A percentile compares a stretch with the other conserved stretches of the same genome.
phyloP scores from a whole-genome alignment of 108 stramenopile genomes.

The Stephanodiscus triporus region DNA sequence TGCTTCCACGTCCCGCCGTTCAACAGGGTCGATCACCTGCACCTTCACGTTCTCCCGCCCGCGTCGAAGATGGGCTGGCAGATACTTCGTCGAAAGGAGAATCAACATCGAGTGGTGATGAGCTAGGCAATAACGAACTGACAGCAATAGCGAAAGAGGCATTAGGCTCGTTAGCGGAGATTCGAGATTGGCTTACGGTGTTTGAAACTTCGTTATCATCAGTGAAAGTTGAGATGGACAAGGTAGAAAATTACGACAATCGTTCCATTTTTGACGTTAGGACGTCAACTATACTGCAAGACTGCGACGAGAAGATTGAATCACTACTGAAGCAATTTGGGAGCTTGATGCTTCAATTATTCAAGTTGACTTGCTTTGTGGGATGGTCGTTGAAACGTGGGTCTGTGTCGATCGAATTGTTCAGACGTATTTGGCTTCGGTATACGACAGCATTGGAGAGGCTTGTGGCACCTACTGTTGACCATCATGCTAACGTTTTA shows the following conservation, averaged over 20 bases:
- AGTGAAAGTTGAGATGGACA: conserved; percentile 9
- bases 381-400: conserved; percentile 40
- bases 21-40: too few species aligned
- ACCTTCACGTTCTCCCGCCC: too few species aligned
- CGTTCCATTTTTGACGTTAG: conserved; percentile 21
- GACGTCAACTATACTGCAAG: conserved; percentile 11
- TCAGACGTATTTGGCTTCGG: conserved; percentile 13
- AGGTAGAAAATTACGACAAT: conserved; percentile 12
- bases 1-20: too few species aligned
- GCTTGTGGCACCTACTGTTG: conserved; percentile 26
- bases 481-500: conserved; percentile 13
- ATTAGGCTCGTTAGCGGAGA: neutral
- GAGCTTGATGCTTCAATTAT: conserved; percentile 12
- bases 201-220: neutral
- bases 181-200: neutral
- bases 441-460: conserved; percentile 12
- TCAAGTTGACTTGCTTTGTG: conserved; percentile 28
- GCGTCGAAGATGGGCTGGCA: conserved; percentile 16
- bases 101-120: neutral
- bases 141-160: conserved; percentile 14
- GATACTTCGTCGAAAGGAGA: neutral
- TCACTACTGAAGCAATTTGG: conserved; percentile 14
- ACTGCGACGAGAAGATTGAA: conserved; percentile 20
- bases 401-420: conserved; percentile 11
- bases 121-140: conserved; percentile 13